Conservation (phyloP, 345 rosid species). For the Firmiana major region DNA sequence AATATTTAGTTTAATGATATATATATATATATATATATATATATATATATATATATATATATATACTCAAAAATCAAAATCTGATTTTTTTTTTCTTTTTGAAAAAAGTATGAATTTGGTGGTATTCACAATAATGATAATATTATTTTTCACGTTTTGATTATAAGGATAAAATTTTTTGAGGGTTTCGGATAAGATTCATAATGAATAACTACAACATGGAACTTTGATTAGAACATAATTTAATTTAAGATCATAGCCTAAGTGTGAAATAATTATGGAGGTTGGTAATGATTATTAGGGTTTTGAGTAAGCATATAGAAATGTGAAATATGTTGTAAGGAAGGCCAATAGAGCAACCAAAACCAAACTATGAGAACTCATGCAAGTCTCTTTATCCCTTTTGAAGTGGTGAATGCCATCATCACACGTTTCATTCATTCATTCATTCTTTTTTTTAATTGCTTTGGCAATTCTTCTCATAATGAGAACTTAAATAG, state of each 20-base stretch:
- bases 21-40: too few relatives aligned
- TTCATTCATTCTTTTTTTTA: neutral
- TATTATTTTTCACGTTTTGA: too few relatives aligned
- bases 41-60: too few relatives aligned
- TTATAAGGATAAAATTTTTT: too few relatives aligned
- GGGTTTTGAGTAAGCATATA: neutral
- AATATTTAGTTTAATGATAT: too few relatives aligned
- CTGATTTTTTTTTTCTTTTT: neutral
- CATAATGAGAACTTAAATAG: neutral
- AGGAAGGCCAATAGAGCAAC: neutral
- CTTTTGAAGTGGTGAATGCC: neutral
- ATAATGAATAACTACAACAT: too few relatives aligned
- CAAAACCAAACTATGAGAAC: neutral
- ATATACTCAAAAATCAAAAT: too few relatives aligned
- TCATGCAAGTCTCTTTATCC: neutral
- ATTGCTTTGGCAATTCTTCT: neutral
- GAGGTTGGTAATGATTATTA: neutral
- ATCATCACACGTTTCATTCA: neutral
- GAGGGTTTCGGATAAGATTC: too few relatives aligned
- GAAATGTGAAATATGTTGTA: neutral
- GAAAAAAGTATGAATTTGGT: neutral
- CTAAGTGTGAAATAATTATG: neutral
- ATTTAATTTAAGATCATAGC: neutral
- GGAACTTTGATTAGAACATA: neutral
- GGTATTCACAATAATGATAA: too few relatives aligned